Evolutionary conservation across 2,329 filamentous ascomycete genomes (phyloP), one percentile per base, ranked within the genome.

Genomic region (Fusarium sp.): DNA sequence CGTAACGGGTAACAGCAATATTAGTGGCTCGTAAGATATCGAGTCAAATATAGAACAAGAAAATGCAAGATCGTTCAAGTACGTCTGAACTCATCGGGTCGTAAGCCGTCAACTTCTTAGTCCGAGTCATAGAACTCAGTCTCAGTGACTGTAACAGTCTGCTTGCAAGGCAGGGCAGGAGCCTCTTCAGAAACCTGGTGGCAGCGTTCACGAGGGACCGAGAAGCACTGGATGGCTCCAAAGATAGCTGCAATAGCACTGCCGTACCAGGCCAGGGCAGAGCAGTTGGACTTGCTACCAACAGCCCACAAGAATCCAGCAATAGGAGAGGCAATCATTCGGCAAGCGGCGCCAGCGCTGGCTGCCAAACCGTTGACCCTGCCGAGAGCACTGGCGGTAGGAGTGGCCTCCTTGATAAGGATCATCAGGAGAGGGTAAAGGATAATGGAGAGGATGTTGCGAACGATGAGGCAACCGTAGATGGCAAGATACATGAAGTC

Each of bases 401-500:
- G 88, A 1, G 88, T 90, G 3, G 88, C 87, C 74, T 91, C 87
- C 78, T 91, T 91, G 82, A 92, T 86, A 32, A 91, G 81, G 71
- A 92, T 91, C 46, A 92, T 82, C 40, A 91, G 83, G 7, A 91
- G 82, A 4, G 89, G 90, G 74, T 90, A 91, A n/a, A 90, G 81
- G 57, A 89, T 83, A 73, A 91, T 91, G 47, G 86, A 86, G 40
- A 90, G 81, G 16, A 90, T 74, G 72, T 90, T 91, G 56, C 89
- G 85, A 41, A 91, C 76, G 0, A 85, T 79, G 59, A 90, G 79
- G 72, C 85, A 87, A 53, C 79, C 62, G 76, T 91, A 91, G 64
- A 92, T 88, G 54, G 85, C 87, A 0, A 85, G 80, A 69, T 84
- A 87, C 18, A 91, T 75, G 46, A 84, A 67, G 24, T 77, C 76